Evolutionary conservation across 176 grass and related monocot species (phyloP).

Genomic region (Elaeis guineensis): DNA sequence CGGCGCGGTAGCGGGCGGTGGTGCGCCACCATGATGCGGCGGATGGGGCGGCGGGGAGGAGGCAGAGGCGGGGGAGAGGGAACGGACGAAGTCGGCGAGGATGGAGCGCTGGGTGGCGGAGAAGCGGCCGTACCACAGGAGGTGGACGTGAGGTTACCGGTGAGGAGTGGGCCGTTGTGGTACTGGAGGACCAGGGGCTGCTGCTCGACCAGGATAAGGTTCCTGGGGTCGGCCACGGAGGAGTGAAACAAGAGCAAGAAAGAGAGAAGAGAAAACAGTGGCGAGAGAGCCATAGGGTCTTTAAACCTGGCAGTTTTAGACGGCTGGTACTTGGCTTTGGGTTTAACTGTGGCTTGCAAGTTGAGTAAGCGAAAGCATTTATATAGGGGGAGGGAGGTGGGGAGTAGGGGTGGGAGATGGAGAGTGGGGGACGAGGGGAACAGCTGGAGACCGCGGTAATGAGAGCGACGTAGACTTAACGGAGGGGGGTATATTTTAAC

Average conservation of each 20-base stretch:
- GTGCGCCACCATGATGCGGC: slow-evolving; percentile 84
- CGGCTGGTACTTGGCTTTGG: too few species aligned
- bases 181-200: slow-evolving; percentile 55
- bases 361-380: too few species aligned
- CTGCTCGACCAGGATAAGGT: slow-evolving; percentile 58
- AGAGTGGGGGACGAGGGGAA: too few species aligned
- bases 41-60: slow-evolving; percentile 8
- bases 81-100: slow-evolving; percentile 59
- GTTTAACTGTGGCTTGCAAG: too few species aligned
- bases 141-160: slow-evolving; percentile 56
- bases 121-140: slow-evolving; percentile 79
- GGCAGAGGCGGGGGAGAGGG: slow-evolving; percentile 13
- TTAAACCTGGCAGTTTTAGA: too few species aligned
- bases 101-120: slow-evolving; percentile 40
- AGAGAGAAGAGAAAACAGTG: background rate
- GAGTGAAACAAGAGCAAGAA: slow-evolving; percentile 10
- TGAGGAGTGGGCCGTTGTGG: slow-evolving; percentile 56
- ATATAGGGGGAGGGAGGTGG: too few species aligned
- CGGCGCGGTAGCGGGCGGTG: slow-evolving; percentile 42
- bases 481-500: too few species aligned
- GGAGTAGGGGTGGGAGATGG: too few species aligned
- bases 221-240: slow-evolving; percentile 30
- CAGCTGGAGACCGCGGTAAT: too few species aligned
- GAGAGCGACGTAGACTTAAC: too few species aligned
- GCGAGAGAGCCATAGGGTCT: background rate